Evolutionary conservation across 352 stramenopile species (phyloP).

Genomic region (Pythium apleroticum): DNA sequence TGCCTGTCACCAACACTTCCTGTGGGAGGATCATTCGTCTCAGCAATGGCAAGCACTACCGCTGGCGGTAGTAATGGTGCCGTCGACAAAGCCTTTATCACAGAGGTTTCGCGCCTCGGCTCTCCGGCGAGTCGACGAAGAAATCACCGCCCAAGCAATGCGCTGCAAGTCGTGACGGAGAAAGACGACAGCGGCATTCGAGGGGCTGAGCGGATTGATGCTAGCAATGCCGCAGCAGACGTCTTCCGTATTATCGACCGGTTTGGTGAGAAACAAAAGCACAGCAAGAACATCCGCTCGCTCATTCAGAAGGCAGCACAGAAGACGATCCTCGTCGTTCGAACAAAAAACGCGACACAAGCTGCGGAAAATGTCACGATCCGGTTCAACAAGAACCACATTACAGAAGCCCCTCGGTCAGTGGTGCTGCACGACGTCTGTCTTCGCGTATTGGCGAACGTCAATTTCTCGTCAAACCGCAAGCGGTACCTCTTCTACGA

Average conservation of each 20-base stretch:
- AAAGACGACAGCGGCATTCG: conserved; percentile 13
- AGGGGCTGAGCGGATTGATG: background rate
- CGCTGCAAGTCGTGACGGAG: background rate
- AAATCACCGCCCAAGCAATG: background rate
- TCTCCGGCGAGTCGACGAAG: conserved; percentile 8
- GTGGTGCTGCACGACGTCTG: conserved; percentile 52
- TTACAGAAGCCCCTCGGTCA: conserved; percentile 51
- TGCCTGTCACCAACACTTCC: background rate
- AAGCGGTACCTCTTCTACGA: conserved; percentile 43
- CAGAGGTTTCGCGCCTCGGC: conserved; percentile 3
- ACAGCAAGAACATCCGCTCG: conserved; percentile 53
- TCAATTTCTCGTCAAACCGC: conserved; percentile 32
- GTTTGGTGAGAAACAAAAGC: conserved; percentile 45
- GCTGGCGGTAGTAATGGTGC: background rate
- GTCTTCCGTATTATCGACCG: conserved; percentile 57
- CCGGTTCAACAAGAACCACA: conserved; percentile 42
- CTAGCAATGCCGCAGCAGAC: conserved; percentile 27
- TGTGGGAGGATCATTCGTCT: background rate
- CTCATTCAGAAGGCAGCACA: conserved; percentile 69
- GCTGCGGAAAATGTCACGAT: conserved; percentile 66
- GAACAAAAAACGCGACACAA: conserved; percentile 68
- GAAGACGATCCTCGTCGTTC: conserved; percentile 73
- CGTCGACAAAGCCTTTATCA: conserved; percentile 8
- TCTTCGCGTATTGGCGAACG: conserved; percentile 51
- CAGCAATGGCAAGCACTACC: background rate